Conservation (phyloP, 306 rosid genomes). For the Casuarina glauca region DNA sequence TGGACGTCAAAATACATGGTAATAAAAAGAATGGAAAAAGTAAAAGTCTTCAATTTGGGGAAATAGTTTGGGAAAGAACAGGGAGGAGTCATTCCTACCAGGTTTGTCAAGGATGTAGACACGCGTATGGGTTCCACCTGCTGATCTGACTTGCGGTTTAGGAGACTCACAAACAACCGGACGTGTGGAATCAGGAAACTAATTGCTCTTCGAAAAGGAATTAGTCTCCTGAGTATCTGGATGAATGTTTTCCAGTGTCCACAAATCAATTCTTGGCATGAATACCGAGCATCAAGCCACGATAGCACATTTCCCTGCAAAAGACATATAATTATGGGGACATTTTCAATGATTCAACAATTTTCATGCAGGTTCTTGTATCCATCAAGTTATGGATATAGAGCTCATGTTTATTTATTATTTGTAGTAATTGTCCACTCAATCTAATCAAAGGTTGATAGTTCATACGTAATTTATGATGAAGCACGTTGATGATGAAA, state of each 20-base stretch:
- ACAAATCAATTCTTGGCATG: slow-evolving; percentile 94
- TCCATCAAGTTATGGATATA: neutral
- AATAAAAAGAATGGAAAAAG: too few relatives aligned
- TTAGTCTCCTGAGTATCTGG: slow-evolving; percentile 48
- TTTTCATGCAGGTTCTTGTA: neutral
- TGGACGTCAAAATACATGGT: too few relatives aligned
- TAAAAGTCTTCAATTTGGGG: too few relatives aligned
- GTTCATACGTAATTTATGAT: too few relatives aligned
- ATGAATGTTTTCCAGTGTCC: slow-evolving; percentile 67
- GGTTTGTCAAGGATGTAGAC: slow-evolving; percentile 71
- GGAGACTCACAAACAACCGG: too few relatives aligned
- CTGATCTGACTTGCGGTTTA: too few relatives aligned
- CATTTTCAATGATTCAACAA: neutral
- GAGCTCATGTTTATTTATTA: neutral
- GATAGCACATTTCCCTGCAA: slow-evolving; percentile 83
- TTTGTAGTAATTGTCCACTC: too few relatives aligned
- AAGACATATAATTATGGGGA: slow-evolving; percentile 27
- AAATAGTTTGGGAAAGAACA: neutral
- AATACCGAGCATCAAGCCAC: slow-evolving; percentile 59
- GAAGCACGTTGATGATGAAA: too few relatives aligned
- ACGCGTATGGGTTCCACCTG: slow-evolving; percentile 77
- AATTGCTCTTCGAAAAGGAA: slow-evolving; percentile 37
- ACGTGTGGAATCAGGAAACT: slow-evolving; percentile 30
- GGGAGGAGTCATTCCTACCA: slow-evolving; percentile 53
- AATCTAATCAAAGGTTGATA: too few relatives aligned